These are phyloP conservation scores for Didymellaceae sp. DNA, from an alignment of 2,329 filamentous ascomycete genomes.

Conservation along the genomic window DNA sequence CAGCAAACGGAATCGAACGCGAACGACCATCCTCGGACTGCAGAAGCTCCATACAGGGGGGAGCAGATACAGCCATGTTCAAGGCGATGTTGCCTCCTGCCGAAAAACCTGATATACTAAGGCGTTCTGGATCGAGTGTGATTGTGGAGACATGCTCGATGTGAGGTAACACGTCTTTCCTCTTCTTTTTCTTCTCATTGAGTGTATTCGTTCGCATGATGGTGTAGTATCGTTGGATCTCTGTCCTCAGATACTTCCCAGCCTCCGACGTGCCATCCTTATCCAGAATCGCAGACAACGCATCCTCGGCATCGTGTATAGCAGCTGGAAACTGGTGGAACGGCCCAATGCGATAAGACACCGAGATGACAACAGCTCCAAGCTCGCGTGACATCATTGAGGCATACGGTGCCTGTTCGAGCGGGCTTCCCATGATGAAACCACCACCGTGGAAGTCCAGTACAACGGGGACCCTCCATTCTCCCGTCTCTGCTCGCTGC, in stretches of 20 bases:
- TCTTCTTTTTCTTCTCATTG: slow-evolving; percentile 18
- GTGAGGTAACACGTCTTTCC: slow-evolving; percentile 25
- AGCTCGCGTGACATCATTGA: slow-evolving; percentile 54
- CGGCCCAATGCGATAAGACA: slow-evolving; percentile 58
- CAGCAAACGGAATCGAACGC: slow-evolving; percentile 16
- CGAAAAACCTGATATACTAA: slow-evolving; percentile 55
- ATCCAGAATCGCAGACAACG: slow-evolving; percentile 52
- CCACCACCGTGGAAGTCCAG: slow-evolving; percentile 55
- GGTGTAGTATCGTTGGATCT: slow-evolving; percentile 43
- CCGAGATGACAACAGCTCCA: slow-evolving; percentile 52
- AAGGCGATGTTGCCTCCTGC: slow-evolving; percentile 57
- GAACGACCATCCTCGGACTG: slow-evolving; percentile 13
- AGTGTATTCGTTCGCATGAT: slow-evolving; percentile 32
- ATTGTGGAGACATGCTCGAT: slow-evolving; percentile 32
- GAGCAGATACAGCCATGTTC: slow-evolving; percentile 50
- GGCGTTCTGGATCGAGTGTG: slow-evolving; percentile 48
- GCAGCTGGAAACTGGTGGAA: slow-evolving; percentile 56
- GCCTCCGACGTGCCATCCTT: slow-evolving; percentile 39
- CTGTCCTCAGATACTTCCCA: slow-evolving; percentile 42
- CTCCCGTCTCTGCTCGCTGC: slow-evolving; percentile 27
- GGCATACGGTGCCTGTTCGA: slow-evolving; percentile 57
- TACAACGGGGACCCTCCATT: slow-evolving; percentile 49
- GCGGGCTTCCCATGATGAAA: slow-evolving; percentile 52
- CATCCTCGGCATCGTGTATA: slow-evolving; percentile 57
- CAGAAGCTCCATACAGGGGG: slow-evolving; percentile 35